Conservation (phyloP, 176 grass and related monocot species). For the Eragrostis curvula region DNA sequence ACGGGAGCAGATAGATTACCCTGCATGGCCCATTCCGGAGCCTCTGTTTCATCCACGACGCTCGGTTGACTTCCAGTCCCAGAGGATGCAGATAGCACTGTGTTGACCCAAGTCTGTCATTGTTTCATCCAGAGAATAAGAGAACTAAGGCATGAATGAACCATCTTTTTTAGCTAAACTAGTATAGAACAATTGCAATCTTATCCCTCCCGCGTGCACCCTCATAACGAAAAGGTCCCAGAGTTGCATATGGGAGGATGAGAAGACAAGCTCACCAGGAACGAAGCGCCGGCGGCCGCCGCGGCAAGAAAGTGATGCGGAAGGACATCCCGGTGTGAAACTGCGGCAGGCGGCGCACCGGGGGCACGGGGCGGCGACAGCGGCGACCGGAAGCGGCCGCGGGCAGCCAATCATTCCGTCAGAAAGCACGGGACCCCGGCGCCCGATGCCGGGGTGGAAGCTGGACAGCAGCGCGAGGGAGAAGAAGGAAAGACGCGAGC, state of each 20-base stretch:
- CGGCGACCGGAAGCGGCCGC: constrained; percentile 41
- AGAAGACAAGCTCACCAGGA: constrained; percentile 26
- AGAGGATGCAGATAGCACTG: constrained; percentile 60
- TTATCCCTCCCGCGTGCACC: not conserved
- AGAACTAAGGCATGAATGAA: constrained; percentile 38
- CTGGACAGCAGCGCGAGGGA: not conserved
- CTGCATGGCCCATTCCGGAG: constrained; percentile 89
- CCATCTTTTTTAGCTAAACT: not conserved
- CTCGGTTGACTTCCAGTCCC: constrained; percentile 64
- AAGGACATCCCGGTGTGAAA: not conserved
- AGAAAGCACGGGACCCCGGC: not conserved
- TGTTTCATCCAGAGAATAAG: constrained; percentile 45
- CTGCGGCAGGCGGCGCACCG: not conserved
- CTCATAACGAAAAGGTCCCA: too few relatives aligned
- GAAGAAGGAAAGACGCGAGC: not conserved
- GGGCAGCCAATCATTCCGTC: constrained; percentile 42
- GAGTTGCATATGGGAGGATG: not conserved
- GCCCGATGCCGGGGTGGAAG: not conserved
- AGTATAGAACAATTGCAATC: not conserved
- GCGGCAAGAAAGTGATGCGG: constrained; percentile 8
- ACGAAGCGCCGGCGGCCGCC: not conserved
- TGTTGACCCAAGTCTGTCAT: constrained; percentile 60
- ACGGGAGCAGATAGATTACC: constrained; percentile 47
- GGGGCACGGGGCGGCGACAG: constrained; percentile 2
- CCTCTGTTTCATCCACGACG: constrained; percentile 58